Conservation (phyloP, 495 filamentous ascomycete species). For the Neurospora sublineolata region DNA sequence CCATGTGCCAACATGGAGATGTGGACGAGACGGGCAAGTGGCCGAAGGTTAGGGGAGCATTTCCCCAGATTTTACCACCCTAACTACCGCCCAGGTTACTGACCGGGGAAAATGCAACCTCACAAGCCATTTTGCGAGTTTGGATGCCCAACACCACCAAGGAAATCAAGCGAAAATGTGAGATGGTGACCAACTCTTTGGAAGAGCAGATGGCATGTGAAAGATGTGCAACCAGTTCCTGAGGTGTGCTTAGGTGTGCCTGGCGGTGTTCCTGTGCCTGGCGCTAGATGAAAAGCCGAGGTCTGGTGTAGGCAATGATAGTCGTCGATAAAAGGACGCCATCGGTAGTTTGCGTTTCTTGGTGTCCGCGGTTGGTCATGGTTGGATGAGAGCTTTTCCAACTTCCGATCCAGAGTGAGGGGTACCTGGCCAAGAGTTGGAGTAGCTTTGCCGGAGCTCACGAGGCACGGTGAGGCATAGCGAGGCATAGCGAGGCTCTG, state of each 20-base stretch:
- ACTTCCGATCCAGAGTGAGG: background rate
- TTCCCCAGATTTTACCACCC: background rate
- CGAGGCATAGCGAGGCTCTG: background rate
- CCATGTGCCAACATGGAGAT: conserved; percentile 11
- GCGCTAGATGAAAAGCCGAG: background rate
- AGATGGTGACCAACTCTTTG: background rate
- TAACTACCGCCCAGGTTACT: background rate
- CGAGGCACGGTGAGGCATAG: background rate
- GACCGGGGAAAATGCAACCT: background rate
- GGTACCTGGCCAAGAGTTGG: background rate
- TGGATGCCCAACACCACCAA: background rate
- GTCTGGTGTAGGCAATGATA: background rate
- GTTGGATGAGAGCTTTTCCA: background rate
- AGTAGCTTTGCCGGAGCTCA: background rate
- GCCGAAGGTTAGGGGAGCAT: conserved; percentile 5
- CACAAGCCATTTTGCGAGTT: background rate
- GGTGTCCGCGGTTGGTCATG: background rate
- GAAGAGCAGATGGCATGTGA: background rate
- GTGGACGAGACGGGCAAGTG: conserved; percentile 15
- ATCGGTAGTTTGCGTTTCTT: background rate
- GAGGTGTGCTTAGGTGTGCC: background rate
- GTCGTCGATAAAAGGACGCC: background rate
- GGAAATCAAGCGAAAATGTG: background rate
- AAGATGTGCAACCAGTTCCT: background rate
- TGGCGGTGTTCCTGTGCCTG: background rate